phyloP scores from a whole-genome alignment of 805 yeast species.

The Candida vaughaniae region DNA sequence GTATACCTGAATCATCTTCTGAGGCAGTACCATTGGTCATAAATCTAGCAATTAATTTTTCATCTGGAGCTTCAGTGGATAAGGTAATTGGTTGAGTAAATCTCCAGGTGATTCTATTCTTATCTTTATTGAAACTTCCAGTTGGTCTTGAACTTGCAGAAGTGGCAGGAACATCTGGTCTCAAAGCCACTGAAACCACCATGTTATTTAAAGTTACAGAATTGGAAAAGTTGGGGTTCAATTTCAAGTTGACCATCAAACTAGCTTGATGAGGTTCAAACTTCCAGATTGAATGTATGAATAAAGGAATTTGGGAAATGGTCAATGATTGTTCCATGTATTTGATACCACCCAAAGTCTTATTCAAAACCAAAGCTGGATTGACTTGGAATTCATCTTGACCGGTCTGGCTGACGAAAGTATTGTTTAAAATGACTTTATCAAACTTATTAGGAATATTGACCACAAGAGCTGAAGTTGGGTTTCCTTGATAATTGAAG shows the following conservation, averaged over 20 bases:
- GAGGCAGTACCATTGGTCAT: conserved; percentile 67
- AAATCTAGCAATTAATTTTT: conserved; percentile 82
- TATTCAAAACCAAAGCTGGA: conserved; percentile 53
- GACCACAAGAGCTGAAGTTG: conserved; percentile 25
- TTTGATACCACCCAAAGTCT: conserved; percentile 78
- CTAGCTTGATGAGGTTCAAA: conserved; percentile 83
- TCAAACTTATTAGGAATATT: conserved; percentile 49
- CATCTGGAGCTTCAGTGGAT: conserved; percentile 43
- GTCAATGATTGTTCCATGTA: conserved; percentile 48
- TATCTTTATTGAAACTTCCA: conserved; percentile 86
- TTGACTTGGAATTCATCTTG: conserved; percentile 40
- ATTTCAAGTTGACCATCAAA: conserved; percentile 68
- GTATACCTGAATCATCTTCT: conserved; percentile 77
- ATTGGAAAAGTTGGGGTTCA: conserved; percentile 46
- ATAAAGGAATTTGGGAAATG: conserved; percentile 55
- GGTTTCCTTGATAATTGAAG: conserved; percentile 50
- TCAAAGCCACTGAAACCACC: conserved; percentile 58
- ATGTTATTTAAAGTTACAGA: conserved; percentile 53
- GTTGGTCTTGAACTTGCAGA: conserved; percentile 88
- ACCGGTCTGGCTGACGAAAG: conserved; percentile 28
- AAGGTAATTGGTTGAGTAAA: conserved; percentile 44
- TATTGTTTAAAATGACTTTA: conserved; percentile 43
- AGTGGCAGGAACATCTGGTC: conserved; percentile 57
- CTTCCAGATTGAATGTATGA: conserved; percentile 84
- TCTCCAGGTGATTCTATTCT: conserved; percentile 85